A percentile compares a stretch with the other conserved stretches of the same genome.
phyloP scores from a whole-genome alignment of 1,139 yeast species.

The Yarrowia galli region DNA sequence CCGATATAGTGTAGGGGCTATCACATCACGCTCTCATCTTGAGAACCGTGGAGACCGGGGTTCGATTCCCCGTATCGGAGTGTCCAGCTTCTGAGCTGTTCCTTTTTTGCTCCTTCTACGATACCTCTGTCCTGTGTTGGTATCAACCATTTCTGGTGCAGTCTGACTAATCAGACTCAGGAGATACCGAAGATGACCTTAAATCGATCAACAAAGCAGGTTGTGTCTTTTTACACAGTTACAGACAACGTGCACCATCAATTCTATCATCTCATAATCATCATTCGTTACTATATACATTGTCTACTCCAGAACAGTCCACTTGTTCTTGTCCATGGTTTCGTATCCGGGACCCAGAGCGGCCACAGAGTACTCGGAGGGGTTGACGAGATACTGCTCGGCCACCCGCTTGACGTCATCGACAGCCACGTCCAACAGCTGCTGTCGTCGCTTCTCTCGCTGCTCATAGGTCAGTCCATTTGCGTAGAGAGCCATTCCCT shows the following conservation, averaged over 20 bases:
- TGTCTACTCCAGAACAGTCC: conserved; percentile 29
- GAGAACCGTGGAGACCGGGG: conserved; percentile 37
- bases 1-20: conserved; percentile 37
- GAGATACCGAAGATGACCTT: too few species aligned
- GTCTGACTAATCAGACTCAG: background rate
- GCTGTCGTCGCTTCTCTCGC: conserved; percentile 80
- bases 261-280: background rate
- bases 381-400: conserved; percentile 61
- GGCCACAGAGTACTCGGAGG: conserved; percentile 52
- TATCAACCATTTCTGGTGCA: background rate
- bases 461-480: conserved; percentile 79
- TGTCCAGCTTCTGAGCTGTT: background rate
- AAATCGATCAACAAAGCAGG: too few species aligned
- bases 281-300: conserved; percentile 29
- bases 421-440: conserved; percentile 68
- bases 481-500: conserved; percentile 71
- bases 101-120: background rate
- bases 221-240: background rate
- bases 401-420: conserved; percentile 70
- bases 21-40: conserved; percentile 35
- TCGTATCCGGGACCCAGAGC: conserved; percentile 61
- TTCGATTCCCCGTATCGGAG: conserved; percentile 37
- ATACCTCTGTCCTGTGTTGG: background rate
- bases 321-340: conserved; percentile 42
- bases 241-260: too few species aligned